These are phyloP conservation scores for Leptomonas seymouri DNA, from an alignment of 208 protist genomes.

Conservation along the genomic window DNA sequence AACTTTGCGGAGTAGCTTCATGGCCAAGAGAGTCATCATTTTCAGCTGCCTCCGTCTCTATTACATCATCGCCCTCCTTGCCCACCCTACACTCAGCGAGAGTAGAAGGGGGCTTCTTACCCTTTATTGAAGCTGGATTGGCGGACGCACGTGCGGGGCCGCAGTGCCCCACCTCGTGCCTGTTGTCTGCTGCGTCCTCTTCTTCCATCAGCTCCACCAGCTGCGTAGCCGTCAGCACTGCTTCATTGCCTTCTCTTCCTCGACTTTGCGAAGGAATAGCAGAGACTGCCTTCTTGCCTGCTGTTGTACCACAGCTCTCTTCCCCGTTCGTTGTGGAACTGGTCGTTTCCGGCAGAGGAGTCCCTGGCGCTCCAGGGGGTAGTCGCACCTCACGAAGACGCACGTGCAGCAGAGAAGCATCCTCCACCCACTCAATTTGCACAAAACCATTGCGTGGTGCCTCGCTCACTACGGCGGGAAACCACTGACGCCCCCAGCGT, in stretches of 20 bases:
- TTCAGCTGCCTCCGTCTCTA: background rate
- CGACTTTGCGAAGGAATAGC: background rate
- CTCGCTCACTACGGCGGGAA: constrained; percentile 43
- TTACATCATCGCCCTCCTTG: background rate
- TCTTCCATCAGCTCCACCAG: constrained; percentile 31
- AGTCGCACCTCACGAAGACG: constrained; percentile 55
- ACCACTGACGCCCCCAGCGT: constrained; percentile 63
- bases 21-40: background rate
- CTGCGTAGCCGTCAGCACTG: constrained; percentile 29
- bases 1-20: background rate
- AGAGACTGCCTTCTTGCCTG: too few species aligned
- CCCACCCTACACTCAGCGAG: background rate
- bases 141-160: background rate
- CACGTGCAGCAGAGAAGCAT: constrained; percentile 61
- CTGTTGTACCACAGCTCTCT: background rate
- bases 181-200: constrained; percentile 31
- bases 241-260: background rate
- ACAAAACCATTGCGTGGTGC: constrained; percentile 61
- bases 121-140: background rate
- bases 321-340: background rate
- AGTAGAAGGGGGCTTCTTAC: background rate
- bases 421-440: constrained; percentile 65
- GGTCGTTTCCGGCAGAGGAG: background rate
- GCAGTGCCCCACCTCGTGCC: constrained; percentile 5
- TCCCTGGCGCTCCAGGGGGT: background rate